Evolutionary conservation across 768 basidiomycete species (phyloP), one percentile per base, ranked within the genome.

Genomic region (Xerocomellus intermedius): DNA sequence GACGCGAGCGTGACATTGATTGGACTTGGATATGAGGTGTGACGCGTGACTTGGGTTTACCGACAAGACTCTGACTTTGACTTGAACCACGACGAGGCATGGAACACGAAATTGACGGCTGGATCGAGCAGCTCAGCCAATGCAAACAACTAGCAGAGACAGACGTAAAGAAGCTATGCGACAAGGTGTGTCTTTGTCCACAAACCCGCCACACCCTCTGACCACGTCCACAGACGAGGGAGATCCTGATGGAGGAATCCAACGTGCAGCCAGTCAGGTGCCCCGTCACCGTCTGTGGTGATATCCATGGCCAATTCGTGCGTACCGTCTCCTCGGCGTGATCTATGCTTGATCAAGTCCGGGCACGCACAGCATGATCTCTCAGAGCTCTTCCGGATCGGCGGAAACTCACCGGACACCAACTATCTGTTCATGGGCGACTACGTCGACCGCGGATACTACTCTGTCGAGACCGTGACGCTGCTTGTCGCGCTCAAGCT

Each of bases 391-490:
- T 98, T 99, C 77, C 87, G 95, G 52, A 98, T 98, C 69, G 97
- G 97, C 50, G 97, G 97, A 47, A 96, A 97, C 77, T 96, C 93
- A 14, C 97, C 97, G 42, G 94, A 97, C 74, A 99, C 97, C 61
- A 99, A 98, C 77, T 99, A 99, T 74, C 89, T 99, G 66, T 99
- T 98, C 80, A 99, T 99, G 97, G 97, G 97, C 28, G 97, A 99
- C 79, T 99, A 98, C 71, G 97, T 98, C 65, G 97, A 98, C 78
- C 86, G 95, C 68, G 96, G 96, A 19, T 99, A 98, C 80, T 98
- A 98, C 77, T 97, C 94, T 19, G 96, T 99, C 53, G 97, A 99
- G 77, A 99, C 97, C 1, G 95, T 99, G 63, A 97, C 95, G 13
- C 81, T 98, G 8, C 89, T 99, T 47, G 94, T 99, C 58, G 93